phyloP scores from a whole-genome alignment of 2,329 filamentous ascomycete genomes.

The Uncinocarpus reesii region DNA sequence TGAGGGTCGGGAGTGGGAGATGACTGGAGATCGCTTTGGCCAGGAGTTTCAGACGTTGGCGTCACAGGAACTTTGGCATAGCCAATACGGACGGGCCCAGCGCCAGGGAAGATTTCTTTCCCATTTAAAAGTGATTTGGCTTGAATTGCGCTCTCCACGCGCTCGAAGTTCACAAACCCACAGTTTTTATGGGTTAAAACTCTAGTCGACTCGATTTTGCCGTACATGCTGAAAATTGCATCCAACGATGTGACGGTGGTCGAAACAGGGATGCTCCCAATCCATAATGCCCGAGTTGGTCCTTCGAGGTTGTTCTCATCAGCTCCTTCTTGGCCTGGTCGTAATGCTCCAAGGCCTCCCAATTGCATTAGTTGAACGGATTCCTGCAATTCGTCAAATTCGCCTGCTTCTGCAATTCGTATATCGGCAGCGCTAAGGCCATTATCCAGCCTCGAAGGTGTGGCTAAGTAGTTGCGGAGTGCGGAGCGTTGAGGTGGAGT shows the following conservation, averaged over 20 bases:
- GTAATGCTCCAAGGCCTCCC: slow-evolving; percentile 48
- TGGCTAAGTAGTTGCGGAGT: slow-evolving; percentile 64
- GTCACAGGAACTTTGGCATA: slow-evolving; percentile 93
- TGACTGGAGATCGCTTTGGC: slow-evolving; percentile 74
- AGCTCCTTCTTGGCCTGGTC: slow-evolving; percentile 53
- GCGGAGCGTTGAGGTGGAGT: slow-evolving; percentile 55
- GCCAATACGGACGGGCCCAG: slow-evolving; percentile 87
- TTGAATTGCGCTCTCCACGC: slow-evolving; percentile 76
- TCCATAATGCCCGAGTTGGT: slow-evolving; percentile 88
- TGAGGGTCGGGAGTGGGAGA: slow-evolving; percentile 87
- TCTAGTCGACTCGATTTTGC: slow-evolving; percentile 77
- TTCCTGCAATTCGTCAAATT: slow-evolving; percentile 70
- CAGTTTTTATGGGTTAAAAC: slow-evolving; percentile 98
- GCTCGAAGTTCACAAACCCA: slow-evolving; percentile 96
- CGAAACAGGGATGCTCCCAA: slow-evolving; percentile 92
- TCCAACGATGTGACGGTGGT: slow-evolving; percentile 91
- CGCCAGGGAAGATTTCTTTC: slow-evolving; percentile 96
- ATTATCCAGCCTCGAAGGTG: slow-evolving; percentile 64
- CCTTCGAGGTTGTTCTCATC: slow-evolving; percentile 77
- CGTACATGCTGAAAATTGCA: slow-evolving; percentile 91
- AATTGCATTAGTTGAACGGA: slow-evolving; percentile 74
- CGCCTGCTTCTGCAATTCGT: slow-evolving; percentile 60
- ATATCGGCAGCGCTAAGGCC: slow-evolving; percentile 67
- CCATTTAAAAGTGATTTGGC: slow-evolving; percentile 83
- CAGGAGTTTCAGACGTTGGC: slow-evolving; percentile 67